A percentile compares a stretch with the other conserved stretches of the same genome.
These are phyloP conservation scores for Exophiala oligosperma DNA, from an alignment of 2,329 filamentous ascomycete species.

Conservation along the genomic window DNA sequence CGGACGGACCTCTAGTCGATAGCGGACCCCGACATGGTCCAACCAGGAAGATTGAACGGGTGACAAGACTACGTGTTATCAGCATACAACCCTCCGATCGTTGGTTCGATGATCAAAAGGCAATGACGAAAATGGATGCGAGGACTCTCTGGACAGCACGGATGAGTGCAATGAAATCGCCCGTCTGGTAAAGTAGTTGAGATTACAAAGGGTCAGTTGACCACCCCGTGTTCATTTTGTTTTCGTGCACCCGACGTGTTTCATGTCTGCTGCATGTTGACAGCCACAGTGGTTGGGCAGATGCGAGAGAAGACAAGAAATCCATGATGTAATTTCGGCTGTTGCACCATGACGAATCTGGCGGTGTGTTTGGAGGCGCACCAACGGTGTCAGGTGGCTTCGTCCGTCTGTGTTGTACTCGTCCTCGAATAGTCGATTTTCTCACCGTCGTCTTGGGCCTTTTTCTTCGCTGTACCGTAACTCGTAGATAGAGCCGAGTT, in stretches of 20 bases:
- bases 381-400: background rate
- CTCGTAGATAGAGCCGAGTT: background rate
- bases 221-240: conserved; percentile 5
- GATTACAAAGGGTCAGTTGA: conserved; percentile 24
- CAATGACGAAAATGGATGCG: background rate
- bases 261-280: conserved; percentile 12
- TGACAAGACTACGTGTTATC: too few relatives aligned
- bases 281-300: conserved; percentile 16
- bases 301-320: background rate
- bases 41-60: background rate
- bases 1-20: background rate
- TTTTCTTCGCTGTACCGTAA: too few relatives aligned
- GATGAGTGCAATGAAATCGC: too few relatives aligned
- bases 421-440: too few relatives aligned
- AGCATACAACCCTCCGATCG: background rate
- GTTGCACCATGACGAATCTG: conserved; percentile 12
- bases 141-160: background rate
- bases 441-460: too few relatives aligned
- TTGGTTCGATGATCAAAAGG: background rate
- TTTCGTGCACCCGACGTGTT: conserved; percentile 22
- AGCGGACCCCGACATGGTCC: background rate
- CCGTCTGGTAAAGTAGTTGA: background rate
- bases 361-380: conserved; percentile 9
- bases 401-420: too few relatives aligned
- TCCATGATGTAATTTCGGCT: conserved; percentile 24